phyloP scores from a whole-genome alignment of 2,329 filamentous ascomycete genomes.

The Blastomyces emzantsi region DNA sequence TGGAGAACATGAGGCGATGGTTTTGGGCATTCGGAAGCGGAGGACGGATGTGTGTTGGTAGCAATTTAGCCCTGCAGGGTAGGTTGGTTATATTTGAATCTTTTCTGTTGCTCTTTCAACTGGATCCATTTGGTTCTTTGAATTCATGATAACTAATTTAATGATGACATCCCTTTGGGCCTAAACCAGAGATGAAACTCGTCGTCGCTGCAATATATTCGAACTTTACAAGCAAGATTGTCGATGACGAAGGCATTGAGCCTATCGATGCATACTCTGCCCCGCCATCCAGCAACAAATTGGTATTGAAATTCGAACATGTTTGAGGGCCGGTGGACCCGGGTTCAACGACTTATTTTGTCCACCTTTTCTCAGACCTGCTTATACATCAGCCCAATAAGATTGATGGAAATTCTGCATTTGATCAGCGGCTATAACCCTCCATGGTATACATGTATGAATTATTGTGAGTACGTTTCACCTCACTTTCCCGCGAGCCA shows the following conservation, averaged over 20 bases:
- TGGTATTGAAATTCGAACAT: constrained; percentile 49
- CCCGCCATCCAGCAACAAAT: constrained; percentile 48
- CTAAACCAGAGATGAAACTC: constrained; percentile 58
- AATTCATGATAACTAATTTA: neutral
- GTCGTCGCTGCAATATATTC: constrained; percentile 61
- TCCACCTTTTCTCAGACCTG: neutral
- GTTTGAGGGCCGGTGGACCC: constrained; percentile 12
- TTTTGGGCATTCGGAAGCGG: constrained; percentile 46
- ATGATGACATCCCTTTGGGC: neutral
- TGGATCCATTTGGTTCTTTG: neutral
- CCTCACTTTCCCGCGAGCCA: neutral
- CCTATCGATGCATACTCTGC: constrained; percentile 57
- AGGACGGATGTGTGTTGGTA: constrained; percentile 43
- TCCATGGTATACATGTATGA: neutral
- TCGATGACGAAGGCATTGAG: constrained; percentile 56
- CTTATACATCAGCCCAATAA: neutral
- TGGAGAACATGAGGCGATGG: constrained; percentile 40
- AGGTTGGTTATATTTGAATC: constrained; percentile 9
- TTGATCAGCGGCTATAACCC: neutral
- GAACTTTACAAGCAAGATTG: constrained; percentile 52
- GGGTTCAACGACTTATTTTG: neutral
- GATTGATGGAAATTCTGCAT: neutral
- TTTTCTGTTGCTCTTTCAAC: neutral
- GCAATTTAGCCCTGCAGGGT: constrained; percentile 42
- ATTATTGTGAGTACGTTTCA: neutral